Evolutionary conservation across 306 rosid species (phyloP).

Genomic region (Medicago ruthenica): DNA sequence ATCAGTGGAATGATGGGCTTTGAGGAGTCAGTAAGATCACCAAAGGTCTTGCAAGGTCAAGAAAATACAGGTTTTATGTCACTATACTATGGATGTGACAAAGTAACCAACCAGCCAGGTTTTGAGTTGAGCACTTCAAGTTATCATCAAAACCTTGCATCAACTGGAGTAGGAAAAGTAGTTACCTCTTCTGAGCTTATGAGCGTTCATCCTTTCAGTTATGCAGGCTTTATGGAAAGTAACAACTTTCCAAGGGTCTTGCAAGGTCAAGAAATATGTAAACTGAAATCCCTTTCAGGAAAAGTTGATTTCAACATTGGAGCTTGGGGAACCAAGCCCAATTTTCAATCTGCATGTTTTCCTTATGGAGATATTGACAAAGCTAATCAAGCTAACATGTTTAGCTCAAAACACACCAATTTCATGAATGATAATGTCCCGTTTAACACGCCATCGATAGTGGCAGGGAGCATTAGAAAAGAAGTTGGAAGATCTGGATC

Average conservation of each 20-base stretch:
- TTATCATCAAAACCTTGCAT: conserved; percentile 70
- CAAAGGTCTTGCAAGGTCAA: conserved; percentile 99
- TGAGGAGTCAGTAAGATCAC: conserved; percentile 93
- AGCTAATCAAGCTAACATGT: conserved; percentile 53
- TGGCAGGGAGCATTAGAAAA: conserved; percentile 49
- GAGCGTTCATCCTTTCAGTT: conserved; percentile 67
- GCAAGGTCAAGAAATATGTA: conserved; percentile 99
- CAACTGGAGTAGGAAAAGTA: conserved; percentile 55
- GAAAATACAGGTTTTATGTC: conserved; percentile 91
- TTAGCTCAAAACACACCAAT: conserved; percentile 53
- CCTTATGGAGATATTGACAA: conserved; percentile 68
- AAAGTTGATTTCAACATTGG: conserved; percentile 66
- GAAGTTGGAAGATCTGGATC: conserved; percentile 60
- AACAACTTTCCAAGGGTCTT: conserved; percentile 88
- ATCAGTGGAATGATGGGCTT: conserved; percentile 79
- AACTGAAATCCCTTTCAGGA: conserved; percentile 71
- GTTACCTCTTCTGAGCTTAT: conserved; percentile 61
- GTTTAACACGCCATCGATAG: conserved; percentile 51
- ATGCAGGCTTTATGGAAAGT: conserved; percentile 83
- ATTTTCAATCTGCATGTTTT: conserved; percentile 60
- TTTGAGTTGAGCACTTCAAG: conserved; percentile 71
- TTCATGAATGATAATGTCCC: conserved; percentile 57
- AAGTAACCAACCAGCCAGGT: conserved; percentile 63
- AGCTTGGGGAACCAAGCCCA: conserved; percentile 76
- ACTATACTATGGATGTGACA: conserved; percentile 76